Percentiles rank a stretch among this genome's conserved stretches.
These are phyloP conservation scores for Didymella glomerata DNA, from an alignment of 2,329 filamentous ascomycete species.

Conservation along the genomic window DNA sequence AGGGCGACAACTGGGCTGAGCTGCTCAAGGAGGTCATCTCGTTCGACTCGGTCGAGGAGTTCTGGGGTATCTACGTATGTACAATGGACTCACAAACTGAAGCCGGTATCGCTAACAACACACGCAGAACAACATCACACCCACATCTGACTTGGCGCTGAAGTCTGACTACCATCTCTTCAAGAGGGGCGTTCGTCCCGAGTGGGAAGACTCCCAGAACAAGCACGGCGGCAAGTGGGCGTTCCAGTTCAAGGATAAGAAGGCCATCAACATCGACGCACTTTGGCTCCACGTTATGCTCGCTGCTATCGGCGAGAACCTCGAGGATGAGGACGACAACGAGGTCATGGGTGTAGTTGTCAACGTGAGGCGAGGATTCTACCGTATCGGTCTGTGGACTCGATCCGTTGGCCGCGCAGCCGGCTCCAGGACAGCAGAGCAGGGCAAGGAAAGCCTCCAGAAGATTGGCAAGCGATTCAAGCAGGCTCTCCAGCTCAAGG, in stretches of 20 bases:
- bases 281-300: slow-evolving; percentile 98
- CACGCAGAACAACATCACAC: slow-evolving; percentile 93
- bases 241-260: slow-evolving; percentile 97
- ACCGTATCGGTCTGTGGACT: slow-evolving; percentile 97
- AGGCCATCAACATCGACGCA: slow-evolving; percentile 87
- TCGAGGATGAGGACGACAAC: slow-evolving; percentile 92
- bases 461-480: slow-evolving; percentile 92
- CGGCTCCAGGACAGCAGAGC: slow-evolving; percentile 75
- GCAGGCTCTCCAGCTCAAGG: slow-evolving; percentile 81
- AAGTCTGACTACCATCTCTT: slow-evolving; percentile 99
- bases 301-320: slow-evolving; percentile 93
- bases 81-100: not conserved
- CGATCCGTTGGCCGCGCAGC: slow-evolving; percentile 87
- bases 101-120: slow-evolving; percentile 23
- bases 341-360: slow-evolving; percentile 99
- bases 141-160: slow-evolving; percentile 91
- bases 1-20: slow-evolving; percentile 99
- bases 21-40: slow-evolving; percentile 98
- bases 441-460: slow-evolving; percentile 84
- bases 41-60: slow-evolving; percentile 98
- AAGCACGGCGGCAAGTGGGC: slow-evolving; percentile 99
- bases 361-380: slow-evolving; percentile 98
- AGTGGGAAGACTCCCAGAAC: slow-evolving; percentile 99
- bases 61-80: slow-evolving; percentile 98
- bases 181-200: slow-evolving; percentile 94